Base-by-base conservation (phyloP, 2,329 filamentous ascomycete genomes). In the Orbilia ellipsospora region DNA sequence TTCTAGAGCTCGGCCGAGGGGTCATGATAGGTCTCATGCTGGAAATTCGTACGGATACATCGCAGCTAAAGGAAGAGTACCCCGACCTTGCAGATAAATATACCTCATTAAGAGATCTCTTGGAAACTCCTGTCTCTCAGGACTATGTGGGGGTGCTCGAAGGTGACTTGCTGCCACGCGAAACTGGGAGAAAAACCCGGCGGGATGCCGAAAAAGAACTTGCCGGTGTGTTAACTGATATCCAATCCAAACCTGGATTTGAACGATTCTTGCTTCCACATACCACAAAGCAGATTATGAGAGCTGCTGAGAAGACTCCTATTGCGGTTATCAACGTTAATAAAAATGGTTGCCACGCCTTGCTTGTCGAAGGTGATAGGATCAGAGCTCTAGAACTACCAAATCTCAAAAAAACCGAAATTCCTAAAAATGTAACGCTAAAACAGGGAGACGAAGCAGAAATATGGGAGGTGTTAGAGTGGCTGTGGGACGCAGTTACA, bases 311-410 rank as follows among this genome's bases (percentile, higher is more conserved):
- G 28, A 5, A 44, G 4, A 81, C 78, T 1, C 80, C 81, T 1
- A 80, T 83, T 50, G 77, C 81, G 6, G 59, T 82, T 5, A 57
- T 83, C 16, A 83, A 82, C 64, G 66, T 80, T 1, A 81, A 60
- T 20, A 15, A 16, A 8, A 28, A 18, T 4, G 7, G 36, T 18
- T 67, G 55, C 18, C 52, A 66, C n/a, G 61, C 62, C 7, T 60
- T 73, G 13, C 23, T 73, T 4, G 26, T 73, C 0, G 69, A 62
- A 31, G 40, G n/a, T 12, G 10, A 48, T 20, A n/a, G 20, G 5
- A 73, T 73, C 2, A n/a, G 36, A 20, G 20, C 56, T 2, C 7
- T 73, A 1, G 18, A 23, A 16, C 28, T 73, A 4, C 54, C 44
- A 6, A 18, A 44, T 4, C n/a, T 81, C 4, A 64, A 26, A 12